Evolutionary conservation across 2,329 filamentous ascomycete genomes (phyloP), one percentile per base, ranked within the genome.

Genomic region (Trichoderma breve): DNA sequence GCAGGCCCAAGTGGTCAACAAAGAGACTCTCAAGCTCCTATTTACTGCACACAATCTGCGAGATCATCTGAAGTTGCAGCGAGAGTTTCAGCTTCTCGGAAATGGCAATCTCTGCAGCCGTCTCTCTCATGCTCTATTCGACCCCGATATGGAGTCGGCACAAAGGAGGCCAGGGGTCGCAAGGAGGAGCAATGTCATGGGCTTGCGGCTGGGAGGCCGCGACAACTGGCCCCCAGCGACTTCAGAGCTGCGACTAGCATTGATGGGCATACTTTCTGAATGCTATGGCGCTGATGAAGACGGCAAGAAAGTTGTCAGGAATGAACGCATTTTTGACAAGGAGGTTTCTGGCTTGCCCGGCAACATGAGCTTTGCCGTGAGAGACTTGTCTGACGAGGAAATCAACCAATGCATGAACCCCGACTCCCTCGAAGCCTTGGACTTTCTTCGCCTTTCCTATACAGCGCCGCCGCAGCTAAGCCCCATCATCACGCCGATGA

Each of bases 141-240:
- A 95, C 73, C 90, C 94, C 0, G 91, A 97, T 28, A 86, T 96
- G 63, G 91, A 93, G 75, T 92, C 91, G 30, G 92, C 94, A 3
- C 93, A 97, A 78, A 87, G 92, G 57, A 88, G 89, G 64, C 84
- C 88, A 21, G 93, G 93, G 3, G 85, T 91, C 36, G 89, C 92
- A 58, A 87, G 90, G 9, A 88, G 88, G 60, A 91, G 93, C 63
- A 88, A 90, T 72, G 84, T 89, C 15, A 95, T 97, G 86, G 95
- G 96, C 1, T 85, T 98, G 53, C 91, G 94, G 53, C 85, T 98
- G 0, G 92, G 92, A n/a, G 89, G 89, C 2, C 89, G 94, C 76
- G 90, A 93, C 70, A 93, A 87, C 36, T 98, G 96, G 96, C 96
- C 96, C 30, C 96, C 96, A 5, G 94, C 94, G 28, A 97, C 93